Percentiles rank a stretch among this genome's conserved stretches.
Conservation (phyloP, 2,329 filamentous ascomycete genomes). For the Colletotrichum aenigma region DNA sequence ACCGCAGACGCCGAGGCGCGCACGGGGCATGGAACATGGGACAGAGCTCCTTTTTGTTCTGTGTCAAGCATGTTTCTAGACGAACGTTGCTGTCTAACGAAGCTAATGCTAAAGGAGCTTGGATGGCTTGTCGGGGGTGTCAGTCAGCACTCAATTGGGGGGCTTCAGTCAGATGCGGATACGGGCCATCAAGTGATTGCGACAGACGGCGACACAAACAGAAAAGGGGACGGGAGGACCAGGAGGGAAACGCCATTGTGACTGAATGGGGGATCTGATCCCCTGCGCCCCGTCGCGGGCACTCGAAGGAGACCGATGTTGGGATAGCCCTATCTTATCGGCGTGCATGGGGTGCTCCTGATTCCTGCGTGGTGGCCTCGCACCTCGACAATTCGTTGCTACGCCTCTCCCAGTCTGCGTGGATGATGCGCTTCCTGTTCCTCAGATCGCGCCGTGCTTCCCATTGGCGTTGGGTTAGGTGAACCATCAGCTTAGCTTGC, state of each 20-base stretch:
- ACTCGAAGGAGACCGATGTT: not conserved
- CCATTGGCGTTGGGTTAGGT: not conserved
- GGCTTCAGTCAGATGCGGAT: not conserved
- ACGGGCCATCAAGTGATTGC: not conserved
- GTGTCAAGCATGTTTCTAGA: not conserved
- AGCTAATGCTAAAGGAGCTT: not conserved
- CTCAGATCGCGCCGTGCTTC: not conserved
- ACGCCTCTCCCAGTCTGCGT: not conserved
- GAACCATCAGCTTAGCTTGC: not conserved
- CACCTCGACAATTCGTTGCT: constrained; percentile 6
- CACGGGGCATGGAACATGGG: constrained; percentile 4
- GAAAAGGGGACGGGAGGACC: not conserved
- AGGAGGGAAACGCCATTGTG: not conserved
- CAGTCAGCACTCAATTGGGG: not conserved
- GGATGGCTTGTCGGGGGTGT: not conserved
- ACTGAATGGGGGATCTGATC: not conserved
- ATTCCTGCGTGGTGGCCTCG: not conserved
- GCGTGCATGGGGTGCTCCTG: not conserved
- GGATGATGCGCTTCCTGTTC: not conserved
- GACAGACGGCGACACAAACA: not conserved
- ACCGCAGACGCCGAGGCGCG: not conserved
- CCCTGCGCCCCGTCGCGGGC: not conserved
- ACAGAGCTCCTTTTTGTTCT: constrained; percentile 6
- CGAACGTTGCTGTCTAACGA: not conserved
- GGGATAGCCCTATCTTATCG: constrained; percentile 8